Conservation (phyloP, 768 basidiomycete genomes). For the Tulasnella sp. region DNA sequence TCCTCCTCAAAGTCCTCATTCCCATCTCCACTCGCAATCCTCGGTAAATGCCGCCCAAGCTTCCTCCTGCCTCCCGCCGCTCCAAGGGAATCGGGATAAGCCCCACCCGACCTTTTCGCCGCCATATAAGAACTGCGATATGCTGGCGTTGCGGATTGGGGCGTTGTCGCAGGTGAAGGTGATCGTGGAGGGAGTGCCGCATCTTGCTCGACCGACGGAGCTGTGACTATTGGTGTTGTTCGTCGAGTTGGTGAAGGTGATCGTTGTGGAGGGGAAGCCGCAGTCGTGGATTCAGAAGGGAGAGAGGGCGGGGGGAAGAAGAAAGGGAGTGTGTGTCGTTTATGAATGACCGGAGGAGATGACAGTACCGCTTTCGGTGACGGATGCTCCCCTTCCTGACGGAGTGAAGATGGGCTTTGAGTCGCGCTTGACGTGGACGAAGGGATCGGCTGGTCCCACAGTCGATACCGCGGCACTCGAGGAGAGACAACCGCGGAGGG, state of each 20-base stretch:
- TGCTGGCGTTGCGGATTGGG: too few species aligned
- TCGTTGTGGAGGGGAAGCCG: neutral
- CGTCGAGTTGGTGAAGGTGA: neutral
- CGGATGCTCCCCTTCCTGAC: neutral
- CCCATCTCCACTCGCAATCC: too few species aligned
- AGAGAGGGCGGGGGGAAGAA: neutral
- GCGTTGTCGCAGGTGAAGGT: too few species aligned
- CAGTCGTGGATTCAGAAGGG: neutral
- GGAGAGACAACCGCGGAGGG: neutral
- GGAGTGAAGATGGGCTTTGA: neutral
- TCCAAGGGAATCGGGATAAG: too few species aligned
- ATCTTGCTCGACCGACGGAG: neutral
- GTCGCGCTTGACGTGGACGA: neutral
- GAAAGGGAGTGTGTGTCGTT: neutral
- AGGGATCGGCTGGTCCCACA: neutral
- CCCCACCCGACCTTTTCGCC: too few species aligned
- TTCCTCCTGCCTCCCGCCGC: too few species aligned
- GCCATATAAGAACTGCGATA: too few species aligned
- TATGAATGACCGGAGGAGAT: neutral
- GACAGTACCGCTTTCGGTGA: neutral
- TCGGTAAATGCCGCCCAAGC: too few species aligned
- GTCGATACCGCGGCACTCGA: neutral
- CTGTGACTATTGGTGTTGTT: neutral
- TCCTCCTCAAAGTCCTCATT: too few species aligned
- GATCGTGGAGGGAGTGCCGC: constrained; percentile 19